Base-by-base conservation (phyloP, 371 early-diverging fungal species). In the Entomophthora muscae region DNA sequence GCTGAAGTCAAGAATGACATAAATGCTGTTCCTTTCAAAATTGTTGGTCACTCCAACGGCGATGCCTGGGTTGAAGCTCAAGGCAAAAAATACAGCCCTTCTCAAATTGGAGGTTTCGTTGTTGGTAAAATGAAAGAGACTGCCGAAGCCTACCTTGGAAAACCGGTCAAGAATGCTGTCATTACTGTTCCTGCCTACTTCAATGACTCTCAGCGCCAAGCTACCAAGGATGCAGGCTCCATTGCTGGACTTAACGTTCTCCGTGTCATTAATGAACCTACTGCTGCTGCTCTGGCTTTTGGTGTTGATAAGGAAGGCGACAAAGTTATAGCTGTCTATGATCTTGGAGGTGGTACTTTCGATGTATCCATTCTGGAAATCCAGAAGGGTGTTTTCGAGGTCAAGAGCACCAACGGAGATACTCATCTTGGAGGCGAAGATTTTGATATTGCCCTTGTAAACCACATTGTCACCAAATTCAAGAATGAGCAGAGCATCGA, bases 391-490 rank as follows among this genome's bases (percentile, higher is more conserved):
- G 93, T 98, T 29, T 98, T 98, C 70, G 98, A 98, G 78, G 96
- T 96, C 70, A 94, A 93, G 78, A 86, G 90, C 27, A 96, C 96
- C 67, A 91, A 90, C 71, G 96, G 96, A 68, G 94, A 96, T 76
- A 95, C 95, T 3, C 93, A 94, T 69, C 76, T 99, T 31, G 99
- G 99, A 68, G 99, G 99, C 64, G 99, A 98, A 74, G 99, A 99
- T 75, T 95, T 98, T 72, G 99, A 99, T 78, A 89, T 85, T 67
- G 73, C 75, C 53, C 71, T 98, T 58, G 89, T 95, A 57, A 76
- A 82, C 64, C 81, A 83, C 72, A 79, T 97, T 60, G 80, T 89
- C 63, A 79, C 82, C 42, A 82, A 87, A 65, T 93, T 95, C 79
- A 89, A 92, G 78, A 88, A 90, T 73, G 85, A 91, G 57, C 69